Evolutionary conservation across 805 yeast genomes (phyloP).

Genomic region (Alloascoidea hylecoeti): DNA sequence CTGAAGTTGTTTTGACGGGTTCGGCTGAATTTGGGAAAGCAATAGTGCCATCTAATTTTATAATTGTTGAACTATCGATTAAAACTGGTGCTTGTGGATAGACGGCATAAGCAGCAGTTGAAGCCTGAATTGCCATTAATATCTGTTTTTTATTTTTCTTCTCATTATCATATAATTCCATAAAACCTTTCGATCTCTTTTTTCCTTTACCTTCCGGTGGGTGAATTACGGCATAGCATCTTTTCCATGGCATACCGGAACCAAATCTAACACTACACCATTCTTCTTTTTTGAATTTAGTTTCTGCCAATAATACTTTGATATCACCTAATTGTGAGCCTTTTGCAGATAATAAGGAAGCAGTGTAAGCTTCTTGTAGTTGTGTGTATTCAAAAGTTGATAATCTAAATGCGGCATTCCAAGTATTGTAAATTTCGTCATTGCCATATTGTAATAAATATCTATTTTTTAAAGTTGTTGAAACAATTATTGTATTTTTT

Average conservation of each 20-base stretch:
- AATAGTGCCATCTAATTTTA: constrained; percentile 61
- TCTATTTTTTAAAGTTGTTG: constrained; percentile 86
- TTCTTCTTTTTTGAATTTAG: constrained; percentile 78
- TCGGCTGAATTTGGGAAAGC: constrained; percentile 23
- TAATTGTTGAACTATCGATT: constrained; percentile 64
- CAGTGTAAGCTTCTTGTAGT: constrained; percentile 93
- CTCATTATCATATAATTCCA: constrained; percentile 56
- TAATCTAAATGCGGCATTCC: constrained; percentile 78
- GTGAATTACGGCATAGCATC: constrained; percentile 81
- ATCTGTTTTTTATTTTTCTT: constrained; percentile 43
- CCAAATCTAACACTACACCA: constrained; percentile 95
- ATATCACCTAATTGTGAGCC: constrained; percentile 84
- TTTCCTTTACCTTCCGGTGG: constrained; percentile 24
- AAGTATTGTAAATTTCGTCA: constrained; percentile 44
- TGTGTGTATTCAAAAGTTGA: constrained; percentile 69
- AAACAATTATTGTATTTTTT: constrained; percentile 67
- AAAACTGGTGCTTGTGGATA: constrained; percentile 65
- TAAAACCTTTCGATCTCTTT: constrained; percentile 30
- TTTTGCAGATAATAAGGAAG: constrained; percentile 79
- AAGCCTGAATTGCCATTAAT: constrained; percentile 54
- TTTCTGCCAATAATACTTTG: constrained; percentile 69
- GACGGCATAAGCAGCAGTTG: constrained; percentile 53
- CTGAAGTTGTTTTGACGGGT: constrained; percentile 29
- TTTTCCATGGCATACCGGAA: constrained; percentile 94
- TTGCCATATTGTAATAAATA: constrained; percentile 69